These are phyloP conservation scores for Xylariaceae sp. DNA, from an alignment of 2,329 filamentous ascomycete species.

Conservation along the genomic window DNA sequence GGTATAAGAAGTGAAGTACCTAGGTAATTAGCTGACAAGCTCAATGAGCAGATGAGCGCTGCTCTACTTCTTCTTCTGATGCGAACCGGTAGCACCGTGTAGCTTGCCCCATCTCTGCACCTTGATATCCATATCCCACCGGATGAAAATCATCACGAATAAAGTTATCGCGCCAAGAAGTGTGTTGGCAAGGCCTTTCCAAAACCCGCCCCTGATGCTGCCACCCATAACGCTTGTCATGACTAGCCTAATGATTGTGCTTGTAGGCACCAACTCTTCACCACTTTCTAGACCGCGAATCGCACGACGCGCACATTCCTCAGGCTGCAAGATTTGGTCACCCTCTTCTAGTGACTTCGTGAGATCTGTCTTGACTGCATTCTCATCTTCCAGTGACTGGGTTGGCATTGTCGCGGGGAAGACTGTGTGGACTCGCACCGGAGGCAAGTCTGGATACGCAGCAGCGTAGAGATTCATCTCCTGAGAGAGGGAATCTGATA, in stretches of 20 bases:
- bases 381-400: conserved; percentile 44
- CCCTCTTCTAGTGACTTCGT: conserved; percentile 36
- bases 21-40: too few species aligned
- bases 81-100: conserved; percentile 23
- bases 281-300: conserved; percentile 59
- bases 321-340: conserved; percentile 41
- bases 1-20: too few species aligned
- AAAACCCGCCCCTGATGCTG: conserved; percentile 28
- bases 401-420: conserved; percentile 64
- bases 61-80: neutral
- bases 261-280: conserved; percentile 60
- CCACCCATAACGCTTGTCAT: conserved; percentile 40
- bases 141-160: conserved; percentile 35
- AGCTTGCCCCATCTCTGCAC: conserved; percentile 33
- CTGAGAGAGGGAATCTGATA: conserved; percentile 61
- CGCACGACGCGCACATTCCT: conserved; percentile 55
- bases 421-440: conserved; percentile 58
- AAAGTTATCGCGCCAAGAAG: conserved; percentile 33
- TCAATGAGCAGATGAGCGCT: too few species aligned
- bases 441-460: conserved; percentile 22
- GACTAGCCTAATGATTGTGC: conserved; percentile 54
- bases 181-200: conserved; percentile 29
- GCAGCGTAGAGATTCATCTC: conserved; percentile 43
- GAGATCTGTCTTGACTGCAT: conserved; percentile 34
- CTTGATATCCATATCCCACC: conserved; percentile 36